Conservation (phyloP, 1,284 basidiomycete genomes). For the Puccinia polysora region DNA sequence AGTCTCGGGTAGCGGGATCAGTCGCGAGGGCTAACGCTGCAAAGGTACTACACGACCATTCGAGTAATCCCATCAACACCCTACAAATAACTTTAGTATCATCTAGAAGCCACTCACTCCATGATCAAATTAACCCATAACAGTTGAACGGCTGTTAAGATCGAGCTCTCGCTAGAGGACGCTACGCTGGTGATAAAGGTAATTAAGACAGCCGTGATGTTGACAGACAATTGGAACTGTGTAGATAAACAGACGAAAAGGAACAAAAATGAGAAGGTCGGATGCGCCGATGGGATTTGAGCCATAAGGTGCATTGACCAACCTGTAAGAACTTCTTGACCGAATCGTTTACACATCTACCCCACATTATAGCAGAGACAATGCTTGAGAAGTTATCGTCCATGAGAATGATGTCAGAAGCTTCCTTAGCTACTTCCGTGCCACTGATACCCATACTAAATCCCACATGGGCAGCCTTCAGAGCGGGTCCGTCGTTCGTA, state of each 20-base stretch:
- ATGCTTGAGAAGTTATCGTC: constrained; percentile 49
- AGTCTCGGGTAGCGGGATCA: constrained; percentile 52
- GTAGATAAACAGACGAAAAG: background rate
- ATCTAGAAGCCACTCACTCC: constrained; percentile 32
- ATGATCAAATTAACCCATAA: constrained; percentile 47
- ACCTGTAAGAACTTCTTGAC: constrained; percentile 46
- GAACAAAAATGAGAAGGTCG: background rate
- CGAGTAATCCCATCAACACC: background rate
- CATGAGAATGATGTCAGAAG: constrained; percentile 98
- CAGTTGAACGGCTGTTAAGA: constrained; percentile 46
- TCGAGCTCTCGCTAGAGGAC: constrained; percentile 43
- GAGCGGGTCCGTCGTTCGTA: constrained; percentile 38
- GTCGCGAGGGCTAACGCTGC: constrained; percentile 54
- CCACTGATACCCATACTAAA: constrained; percentile 87
- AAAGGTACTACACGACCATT: constrained; percentile 47
- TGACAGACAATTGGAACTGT: constrained; percentile 46
- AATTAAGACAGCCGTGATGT: constrained; percentile 46
- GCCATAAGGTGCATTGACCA: background rate
- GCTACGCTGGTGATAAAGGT: constrained; percentile 45
- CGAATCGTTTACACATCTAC: constrained; percentile 46
- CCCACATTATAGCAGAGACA: constrained; percentile 46
- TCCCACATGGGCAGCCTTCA: constrained; percentile 31
- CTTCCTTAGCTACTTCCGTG: constrained; percentile 98
- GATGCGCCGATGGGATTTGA: background rate
- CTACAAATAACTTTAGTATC: background rate